Evolutionary conservation across 306 rosid species (phyloP).

Genomic region (Malus fusca): DNA sequence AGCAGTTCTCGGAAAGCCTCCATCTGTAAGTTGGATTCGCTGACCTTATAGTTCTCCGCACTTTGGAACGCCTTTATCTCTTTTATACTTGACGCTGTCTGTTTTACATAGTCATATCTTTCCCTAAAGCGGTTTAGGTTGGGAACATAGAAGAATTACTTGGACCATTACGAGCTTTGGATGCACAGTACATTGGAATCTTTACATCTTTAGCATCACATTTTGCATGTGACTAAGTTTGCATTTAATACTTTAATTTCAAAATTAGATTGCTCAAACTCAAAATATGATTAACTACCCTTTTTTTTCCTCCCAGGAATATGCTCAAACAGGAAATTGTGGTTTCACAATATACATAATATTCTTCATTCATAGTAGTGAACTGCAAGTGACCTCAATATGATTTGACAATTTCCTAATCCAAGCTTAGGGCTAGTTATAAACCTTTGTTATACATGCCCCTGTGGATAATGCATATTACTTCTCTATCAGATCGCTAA

Average conservation of each 20-base stretch:
- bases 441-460: not conserved
- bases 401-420: not conserved
- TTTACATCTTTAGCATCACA: not conserved
- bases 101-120: not conserved
- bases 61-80: not conserved
- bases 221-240: not conserved
- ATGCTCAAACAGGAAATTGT: too few species aligned
- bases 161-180: not conserved
- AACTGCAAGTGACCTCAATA: not conserved
- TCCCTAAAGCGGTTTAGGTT: not conserved
- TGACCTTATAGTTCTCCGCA: not conserved
- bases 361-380: not conserved
- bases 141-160: not conserved
- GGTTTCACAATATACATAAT: not conserved
- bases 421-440: not conserved
- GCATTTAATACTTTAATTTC: not conserved
- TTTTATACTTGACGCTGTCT: not conserved
- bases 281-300: not conserved
- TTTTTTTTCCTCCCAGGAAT: not conserved
- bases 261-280: not conserved
- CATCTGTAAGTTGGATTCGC: conserved; percentile 30
- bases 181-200: not conserved
- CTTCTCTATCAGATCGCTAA: not conserved
- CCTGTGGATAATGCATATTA: not conserved
- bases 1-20: conserved; percentile 56